Evolutionary conservation across 148 eudicot genomes (phyloP).

Genomic region (Silene uniflora): DNA sequence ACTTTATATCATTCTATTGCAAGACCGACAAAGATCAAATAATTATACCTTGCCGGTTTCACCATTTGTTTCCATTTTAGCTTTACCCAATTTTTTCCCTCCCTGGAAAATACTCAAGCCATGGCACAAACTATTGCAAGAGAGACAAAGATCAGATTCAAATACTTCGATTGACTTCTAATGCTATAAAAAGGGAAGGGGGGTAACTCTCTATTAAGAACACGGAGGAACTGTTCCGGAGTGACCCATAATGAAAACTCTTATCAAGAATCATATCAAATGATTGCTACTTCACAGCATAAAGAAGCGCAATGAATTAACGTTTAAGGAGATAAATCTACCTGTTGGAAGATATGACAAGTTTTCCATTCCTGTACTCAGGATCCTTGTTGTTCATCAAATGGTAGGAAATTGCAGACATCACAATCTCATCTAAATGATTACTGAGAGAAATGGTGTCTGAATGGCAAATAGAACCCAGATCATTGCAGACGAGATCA

Average conservation of each 20-base stretch:
- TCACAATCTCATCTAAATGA: slow-evolving; percentile 73
- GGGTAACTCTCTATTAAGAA: background rate
- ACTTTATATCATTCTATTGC: background rate
- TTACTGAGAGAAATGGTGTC: slow-evolving; percentile 63
- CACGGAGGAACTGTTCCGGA: too few species aligned
- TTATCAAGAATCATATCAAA: too few species aligned
- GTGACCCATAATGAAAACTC: too few species aligned
- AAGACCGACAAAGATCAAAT: background rate
- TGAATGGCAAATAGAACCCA: slow-evolving; percentile 62
- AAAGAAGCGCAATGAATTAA: too few species aligned
- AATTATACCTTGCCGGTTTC: slow-evolving; percentile 56
- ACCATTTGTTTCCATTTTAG: slow-evolving; percentile 64
- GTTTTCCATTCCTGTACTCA: slow-evolving; percentile 84
- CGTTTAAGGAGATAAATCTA: slow-evolving; percentile 9
- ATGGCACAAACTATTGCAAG: slow-evolving; percentile 62
- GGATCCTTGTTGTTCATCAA: slow-evolving; percentile 74
- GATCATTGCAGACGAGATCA: slow-evolving; percentile 82
- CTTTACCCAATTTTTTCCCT: slow-evolving; percentile 44
- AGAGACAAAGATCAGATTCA: slow-evolving; percentile 3
- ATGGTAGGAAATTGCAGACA: slow-evolving; percentile 79
- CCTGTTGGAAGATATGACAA: slow-evolving; percentile 76
- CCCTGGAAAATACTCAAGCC: slow-evolving; percentile 87
- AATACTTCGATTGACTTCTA: background rate
- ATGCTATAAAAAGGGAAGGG: background rate
- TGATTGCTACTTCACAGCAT: background rate